A percentile compares a stretch with the other conserved stretches of the same genome.
Evolutionary conservation across 139 green algal genomes (phyloP).

Genomic region (Chlamydomonas schloesseri): DNA sequence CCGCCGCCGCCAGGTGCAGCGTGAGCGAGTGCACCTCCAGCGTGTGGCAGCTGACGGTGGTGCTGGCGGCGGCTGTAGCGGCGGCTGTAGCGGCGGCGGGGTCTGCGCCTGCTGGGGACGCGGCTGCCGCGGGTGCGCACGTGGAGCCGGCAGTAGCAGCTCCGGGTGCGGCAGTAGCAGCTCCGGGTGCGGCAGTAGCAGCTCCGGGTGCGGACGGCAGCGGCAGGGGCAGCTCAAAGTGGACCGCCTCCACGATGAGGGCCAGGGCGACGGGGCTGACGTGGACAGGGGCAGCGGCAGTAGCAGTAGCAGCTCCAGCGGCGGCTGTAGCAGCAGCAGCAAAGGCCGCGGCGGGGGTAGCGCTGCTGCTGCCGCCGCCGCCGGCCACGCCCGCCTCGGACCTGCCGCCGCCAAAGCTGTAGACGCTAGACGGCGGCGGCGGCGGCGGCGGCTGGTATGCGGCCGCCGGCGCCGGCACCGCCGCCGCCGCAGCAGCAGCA

Average conservation of each 20-base stretch:
- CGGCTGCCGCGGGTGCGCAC: neutral
- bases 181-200: no score
- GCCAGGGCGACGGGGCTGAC: conserved; percentile 44
- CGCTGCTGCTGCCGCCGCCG: no score
- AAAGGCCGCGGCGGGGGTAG: no score
- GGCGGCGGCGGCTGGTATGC: neutral
- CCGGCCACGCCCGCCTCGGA: neutral
- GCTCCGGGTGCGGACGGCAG: neutral
- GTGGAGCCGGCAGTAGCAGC: no score
- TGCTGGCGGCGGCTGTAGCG: conserved; percentile 16
- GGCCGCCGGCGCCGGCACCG: neutral
- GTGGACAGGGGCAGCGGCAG: neutral
- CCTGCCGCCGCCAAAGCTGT: neutral
- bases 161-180: no score
- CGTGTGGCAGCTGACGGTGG: conserved; percentile 43
- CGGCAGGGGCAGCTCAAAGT: neutral
- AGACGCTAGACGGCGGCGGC: neutral
- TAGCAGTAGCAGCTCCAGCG: no score
- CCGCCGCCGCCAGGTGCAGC: conserved; percentile 62
- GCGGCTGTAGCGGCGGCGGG: neutral
- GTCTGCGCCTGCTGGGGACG: neutral
- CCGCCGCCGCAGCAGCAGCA: no score
- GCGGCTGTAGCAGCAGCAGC: no score
- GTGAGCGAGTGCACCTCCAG: conserved; percentile 61
- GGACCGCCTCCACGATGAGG: conserved; percentile 39